Evolutionary conservation across 208 protist species (phyloP), one percentile per base, ranked within the genome.

Genomic region (Leishmania gerbilli): DNA sequence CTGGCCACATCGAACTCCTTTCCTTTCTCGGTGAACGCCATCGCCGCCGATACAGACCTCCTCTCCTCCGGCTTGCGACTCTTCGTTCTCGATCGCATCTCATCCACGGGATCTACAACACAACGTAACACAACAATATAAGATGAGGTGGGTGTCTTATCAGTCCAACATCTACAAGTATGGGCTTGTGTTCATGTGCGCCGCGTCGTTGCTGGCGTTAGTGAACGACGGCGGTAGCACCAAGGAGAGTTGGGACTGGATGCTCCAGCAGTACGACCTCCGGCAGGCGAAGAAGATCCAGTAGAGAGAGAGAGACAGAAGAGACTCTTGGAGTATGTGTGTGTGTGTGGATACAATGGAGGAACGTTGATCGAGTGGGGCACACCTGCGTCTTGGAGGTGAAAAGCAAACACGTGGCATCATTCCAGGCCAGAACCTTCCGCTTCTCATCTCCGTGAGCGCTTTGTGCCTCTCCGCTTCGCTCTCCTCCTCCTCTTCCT

Each of bases 141-240:
- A 11, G 60, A 83, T 75, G 72, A 78, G 76, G 68, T 91, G 87
- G 87, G 77, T 79, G 34, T 88, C 76, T 17, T 92, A 92, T 72
- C 85, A 89, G 84, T 77, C 84, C n/a, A 84, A 89, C 76, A 92
- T 95, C 79, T 92, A 91, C 76, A 83, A 79, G 53, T 97, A 93
- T 76, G 94, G 91, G 45, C 87, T 97, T 47, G 21, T 95, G 40
- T 95, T 97, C 76, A 95, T 93, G 86, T 97, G 92, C 77, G 84
- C 87, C 0, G 85, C 92, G 21, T 84, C 92, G 45, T 78, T 87
- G 8, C 80, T 95, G 19, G 53, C 87, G 2, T 42, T 95, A 68
- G 75, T 95, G 74, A 87, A 88, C 37, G 82, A 92, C 65, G 83
- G 78, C 13, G 78, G 86, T 15, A 86, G 84, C 47, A 84, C 80